Conservation (phyloP, 805 yeast species). For the Danielozyma ontarioensis region DNA sequence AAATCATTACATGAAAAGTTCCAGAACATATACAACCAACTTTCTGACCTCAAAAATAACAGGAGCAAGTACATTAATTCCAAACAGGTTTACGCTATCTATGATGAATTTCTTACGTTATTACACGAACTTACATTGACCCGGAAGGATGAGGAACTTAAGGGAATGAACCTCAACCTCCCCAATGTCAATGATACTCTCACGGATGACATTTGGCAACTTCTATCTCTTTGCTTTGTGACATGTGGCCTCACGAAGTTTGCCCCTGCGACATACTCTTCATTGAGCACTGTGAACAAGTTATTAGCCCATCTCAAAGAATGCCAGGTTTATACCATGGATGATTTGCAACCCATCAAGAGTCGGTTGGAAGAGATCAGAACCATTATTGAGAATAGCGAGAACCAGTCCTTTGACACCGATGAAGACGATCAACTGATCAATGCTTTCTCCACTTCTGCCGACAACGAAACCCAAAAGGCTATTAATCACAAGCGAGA, state of each 20-base stretch:
- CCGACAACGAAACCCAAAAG: constrained; percentile 5
- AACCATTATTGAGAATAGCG: constrained; percentile 47
- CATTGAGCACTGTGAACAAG: constrained; percentile 80
- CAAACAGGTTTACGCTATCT: constrained; percentile 57
- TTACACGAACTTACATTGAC: constrained; percentile 50
- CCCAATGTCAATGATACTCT: constrained; percentile 63
- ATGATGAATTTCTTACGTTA: constrained; percentile 50
- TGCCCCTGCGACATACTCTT: constrained; percentile 93
- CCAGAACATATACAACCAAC: constrained; percentile 18
- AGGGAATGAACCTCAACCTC: constrained; percentile 28
- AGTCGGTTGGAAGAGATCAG: constrained; percentile 68
- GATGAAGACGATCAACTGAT: constrained; percentile 12
- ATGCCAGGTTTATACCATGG: constrained; percentile 74
- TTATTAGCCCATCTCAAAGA: constrained; percentile 78
- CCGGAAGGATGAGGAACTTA: constrained; percentile 44
- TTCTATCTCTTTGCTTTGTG: constrained; percentile 78
- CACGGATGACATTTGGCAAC: constrained; percentile 85
- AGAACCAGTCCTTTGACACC: constrained; percentile 9
- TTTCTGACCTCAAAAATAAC: constrained; percentile 49
- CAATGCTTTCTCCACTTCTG: background rate
- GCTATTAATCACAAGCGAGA: constrained; percentile 39
- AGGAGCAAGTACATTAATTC: constrained; percentile 62
- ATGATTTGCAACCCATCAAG: constrained; percentile 75
- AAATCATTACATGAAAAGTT: constrained; percentile 27
- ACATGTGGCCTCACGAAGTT: constrained; percentile 88